Base-by-base conservation (phyloP, 371 early-diverging fungal genomes). In the Haplosporangium sp. region DNA sequence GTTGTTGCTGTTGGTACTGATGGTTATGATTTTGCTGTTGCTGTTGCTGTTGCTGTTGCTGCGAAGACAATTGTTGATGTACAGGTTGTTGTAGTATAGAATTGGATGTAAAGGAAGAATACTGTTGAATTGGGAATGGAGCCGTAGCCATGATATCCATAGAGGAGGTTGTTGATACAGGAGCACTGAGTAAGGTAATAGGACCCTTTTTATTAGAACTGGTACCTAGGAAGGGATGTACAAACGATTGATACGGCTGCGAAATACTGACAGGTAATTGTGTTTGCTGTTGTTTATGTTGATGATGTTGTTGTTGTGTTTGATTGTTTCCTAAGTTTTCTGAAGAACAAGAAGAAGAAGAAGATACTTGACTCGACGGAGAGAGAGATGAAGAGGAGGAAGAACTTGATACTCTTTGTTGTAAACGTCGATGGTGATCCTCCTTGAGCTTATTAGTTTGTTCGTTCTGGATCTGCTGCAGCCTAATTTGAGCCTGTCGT, bases 101-200 rank as follows among this genome's bases (percentile, higher is more conserved):
- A 34, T 45, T 70, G n/a, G 69, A 56, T 40, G 72, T 44, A n/a
- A 73, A 58, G 35, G 69, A 47, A 15, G 57, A 47, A 37, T 69
- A 70, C 10, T 69, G 67, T n/a, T 69, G 67, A 19, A 77, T 55
- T 5, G 78, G 72, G 42, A 71, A 67, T 0, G 78, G 70, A 3
- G 69, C 62, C 53, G 68, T 68, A 56, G 77, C 61, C 69, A 72
- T 39, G 70, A 77, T 58, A 69, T 77, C 73, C 78, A 77, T 77
- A 19, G 78, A 61, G 11, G 70, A 48, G 10, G 70, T 63, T 19
- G 63, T 65, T 15, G 63, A 50, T 35, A 59, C 63, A 42, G 73
- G 58, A 9, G 66, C 53, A 42, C 63, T 57, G 40, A 77, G 38
- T n/a, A 77, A 59, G 27, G 58, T 62, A 0, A 66, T 57, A 20